Base-by-base conservation (phyloP, 2,329 filamentous ascomycete species). In the Fusarium graminum region DNA sequence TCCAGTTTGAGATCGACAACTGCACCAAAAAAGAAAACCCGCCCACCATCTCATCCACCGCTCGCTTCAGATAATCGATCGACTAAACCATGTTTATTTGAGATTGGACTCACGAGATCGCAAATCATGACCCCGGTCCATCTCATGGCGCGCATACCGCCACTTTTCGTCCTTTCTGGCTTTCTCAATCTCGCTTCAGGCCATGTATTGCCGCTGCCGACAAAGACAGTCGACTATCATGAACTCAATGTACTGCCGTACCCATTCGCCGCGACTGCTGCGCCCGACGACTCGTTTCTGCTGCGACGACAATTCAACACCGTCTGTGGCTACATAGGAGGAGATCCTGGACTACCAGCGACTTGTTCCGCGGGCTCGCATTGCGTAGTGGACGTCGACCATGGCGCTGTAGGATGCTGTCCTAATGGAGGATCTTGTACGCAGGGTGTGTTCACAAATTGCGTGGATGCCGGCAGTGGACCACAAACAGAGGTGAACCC, bases 351-450 rank as follows among this genome's bases (percentile, higher is more conserved):
- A 25, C 74, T 87, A 29, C 84, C 85, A 4, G 86, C 86, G 38
- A 88, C 86, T 36, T 88, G 86, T 71, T 81, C 80, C 28, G 79
- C 81, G 0, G 86, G 85, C 32, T 87, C 85, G 36, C 85, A 88
- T 73, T 88, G 86, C 71, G 86, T 85, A 25, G 76, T 85, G 41
- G 85, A 87, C 62, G 74, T 78, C 19, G 76, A 78, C 17, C 78
- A 83, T 54, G 79, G 80, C 28, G 81, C 81, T n/a, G 77, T 87
- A 30, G 85, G 85, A 44, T 87, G 85, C 71, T 88, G 86, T 70
- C 85, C 86, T 1, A 79, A 88, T 66, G 73, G 74, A 14, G 80
- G 76, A 4, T 69, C 80, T 8, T 88, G 86, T 73, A 84, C 82
- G 2, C 77, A 79, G 5, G 86, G 86, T 52, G 81, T 88, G 38